Evolutionary conservation across 2,329 filamentous ascomycete species (phyloP).

Genomic region (Aspergillus persii): DNA sequence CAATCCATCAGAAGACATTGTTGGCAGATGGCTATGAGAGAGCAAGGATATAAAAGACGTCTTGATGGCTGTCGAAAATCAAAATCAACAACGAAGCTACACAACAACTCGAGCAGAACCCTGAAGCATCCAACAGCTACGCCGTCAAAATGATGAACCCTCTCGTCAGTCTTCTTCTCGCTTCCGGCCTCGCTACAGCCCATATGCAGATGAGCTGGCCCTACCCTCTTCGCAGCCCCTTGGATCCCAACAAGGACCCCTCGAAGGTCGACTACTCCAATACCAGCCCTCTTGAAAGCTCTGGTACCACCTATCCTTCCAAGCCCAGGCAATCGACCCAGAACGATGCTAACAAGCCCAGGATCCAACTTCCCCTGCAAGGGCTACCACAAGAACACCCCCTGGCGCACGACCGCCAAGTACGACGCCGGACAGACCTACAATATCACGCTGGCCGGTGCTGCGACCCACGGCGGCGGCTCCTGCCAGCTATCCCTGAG

Average conservation of each 20-base stretch:
- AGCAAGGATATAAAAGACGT: neutral
- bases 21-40: neutral
- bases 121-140: too few relatives aligned
- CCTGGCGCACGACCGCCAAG: conserved; percentile 53
- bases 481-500: conserved; percentile 72
- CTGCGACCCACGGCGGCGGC: conserved; percentile 62
- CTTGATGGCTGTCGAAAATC: neutral
- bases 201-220: conserved; percentile 56
- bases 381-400: conserved; percentile 52
- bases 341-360: neutral
- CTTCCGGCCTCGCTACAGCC: conserved; percentile 7
- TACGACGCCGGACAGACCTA: conserved; percentile 61
- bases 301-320: conserved; percentile 24
- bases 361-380: conserved; percentile 71
- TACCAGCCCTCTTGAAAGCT: conserved; percentile 58
- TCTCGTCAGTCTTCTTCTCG: neutral
- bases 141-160: conserved; percentile 7
- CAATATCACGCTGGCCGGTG: conserved; percentile 61
- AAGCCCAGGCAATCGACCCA: neutral
- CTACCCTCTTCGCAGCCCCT: conserved; percentile 48
- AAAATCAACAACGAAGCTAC: neutral
- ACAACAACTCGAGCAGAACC: neutral
- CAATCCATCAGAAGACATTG: neutral
- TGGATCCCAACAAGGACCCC: conserved; percentile 39
- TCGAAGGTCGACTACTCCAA: conserved; percentile 64